Evolutionary conservation across 2,329 filamentous ascomycete genomes (phyloP).

Genomic region (Fusarium oxysporum): DNA sequence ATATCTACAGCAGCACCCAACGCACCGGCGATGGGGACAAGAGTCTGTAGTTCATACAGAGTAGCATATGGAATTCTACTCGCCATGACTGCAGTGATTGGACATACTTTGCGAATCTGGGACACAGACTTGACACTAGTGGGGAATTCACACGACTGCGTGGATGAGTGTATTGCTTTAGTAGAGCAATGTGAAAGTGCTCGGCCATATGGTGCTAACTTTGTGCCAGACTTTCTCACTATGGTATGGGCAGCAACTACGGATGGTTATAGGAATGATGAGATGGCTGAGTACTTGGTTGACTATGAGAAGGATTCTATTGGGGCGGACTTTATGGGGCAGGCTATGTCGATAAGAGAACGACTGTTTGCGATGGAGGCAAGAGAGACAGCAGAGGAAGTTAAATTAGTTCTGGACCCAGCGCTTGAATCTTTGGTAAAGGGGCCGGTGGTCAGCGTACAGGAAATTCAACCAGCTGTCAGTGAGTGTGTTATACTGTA

Average conservation of each 20-base stretch:
- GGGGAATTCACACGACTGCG: neutral
- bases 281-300: conserved; percentile 22
- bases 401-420: neutral
- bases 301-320: conserved; percentile 35
- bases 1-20: conserved; percentile 1
- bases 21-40: neutral
- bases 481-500: conserved; percentile 12
- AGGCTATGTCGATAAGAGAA: conserved; percentile 21
- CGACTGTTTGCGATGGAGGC: conserved; percentile 22
- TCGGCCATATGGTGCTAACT: conserved; percentile 33
- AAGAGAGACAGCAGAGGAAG: neutral
- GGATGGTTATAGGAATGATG: conserved; percentile 10
- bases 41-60: conserved; percentile 8
- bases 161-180: conserved; percentile 29
- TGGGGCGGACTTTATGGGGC: conserved; percentile 27
- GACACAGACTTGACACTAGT: neutral
- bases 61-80: conserved; percentile 29
- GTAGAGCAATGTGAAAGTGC: conserved; percentile 16
- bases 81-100: conserved; percentile 19
- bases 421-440: neutral
- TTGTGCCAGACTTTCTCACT: conserved; percentile 30
- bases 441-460: neutral
- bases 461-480: neutral
- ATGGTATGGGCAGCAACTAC: conserved; percentile 29
- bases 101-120: conserved; percentile 25